These are phyloP conservation scores for Discostella stelligeroides DNA, from an alignment of 108 stramenopile genomes.

Conservation along the genomic window DNA sequence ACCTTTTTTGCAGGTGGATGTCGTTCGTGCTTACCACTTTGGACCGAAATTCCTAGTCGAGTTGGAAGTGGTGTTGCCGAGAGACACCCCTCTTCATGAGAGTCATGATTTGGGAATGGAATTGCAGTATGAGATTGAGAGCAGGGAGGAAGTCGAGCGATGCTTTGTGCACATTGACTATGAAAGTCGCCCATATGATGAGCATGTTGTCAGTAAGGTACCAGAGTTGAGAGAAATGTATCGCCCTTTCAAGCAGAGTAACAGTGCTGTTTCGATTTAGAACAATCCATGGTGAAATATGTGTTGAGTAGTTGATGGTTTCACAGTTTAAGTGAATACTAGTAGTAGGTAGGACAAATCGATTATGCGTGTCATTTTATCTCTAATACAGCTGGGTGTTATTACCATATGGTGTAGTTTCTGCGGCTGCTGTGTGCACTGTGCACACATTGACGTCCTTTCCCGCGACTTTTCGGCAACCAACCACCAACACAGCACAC, in stretches of 20 bases:
- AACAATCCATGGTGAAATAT: background rate
- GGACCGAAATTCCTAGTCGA: conserved; percentile 95
- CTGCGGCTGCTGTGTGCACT: too few relatives aligned
- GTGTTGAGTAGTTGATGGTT: too few relatives aligned
- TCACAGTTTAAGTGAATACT: too few relatives aligned
- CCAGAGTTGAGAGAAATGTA: conserved; percentile 83
- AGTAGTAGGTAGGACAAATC: too few relatives aligned
- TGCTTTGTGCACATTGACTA: conserved; percentile 98
- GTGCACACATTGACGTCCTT: too few relatives aligned
- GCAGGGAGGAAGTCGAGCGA: conserved; percentile 89
- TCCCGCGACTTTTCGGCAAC: too few relatives aligned
- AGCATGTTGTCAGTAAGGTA: conserved; percentile 90
- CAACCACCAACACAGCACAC: background rate
- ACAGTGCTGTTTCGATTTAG: conserved; percentile 37
- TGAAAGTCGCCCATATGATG: conserved; percentile 86
- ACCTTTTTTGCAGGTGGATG: conserved; percentile 63
- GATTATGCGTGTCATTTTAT: too few relatives aligned
- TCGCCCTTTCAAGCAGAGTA: conserved; percentile 45
- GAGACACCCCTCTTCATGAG: conserved; percentile 76
- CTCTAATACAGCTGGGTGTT: too few relatives aligned
- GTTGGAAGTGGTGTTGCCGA: conserved; percentile 90
- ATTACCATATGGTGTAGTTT: too few relatives aligned
- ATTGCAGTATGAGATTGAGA: conserved; percentile 94
- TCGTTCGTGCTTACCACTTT: conserved; percentile 92
- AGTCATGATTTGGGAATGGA: conserved; percentile 95